Base-by-base conservation (phyloP, 352 stramenopile genomes). In the Aphanomyces invadans region DNA sequence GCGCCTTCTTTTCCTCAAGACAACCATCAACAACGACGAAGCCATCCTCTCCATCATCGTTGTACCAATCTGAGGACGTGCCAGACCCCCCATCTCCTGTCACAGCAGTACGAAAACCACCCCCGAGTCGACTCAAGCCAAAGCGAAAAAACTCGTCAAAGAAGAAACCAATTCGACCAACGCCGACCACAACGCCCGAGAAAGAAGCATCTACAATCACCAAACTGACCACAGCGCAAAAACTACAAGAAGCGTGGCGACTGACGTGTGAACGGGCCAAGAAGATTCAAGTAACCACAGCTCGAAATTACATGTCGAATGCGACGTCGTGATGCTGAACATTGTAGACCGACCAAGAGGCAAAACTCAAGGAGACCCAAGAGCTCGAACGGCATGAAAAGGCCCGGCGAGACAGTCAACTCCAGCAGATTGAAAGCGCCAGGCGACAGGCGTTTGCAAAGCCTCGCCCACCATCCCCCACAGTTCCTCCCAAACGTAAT, bases 281-380 rank as follows among this genome's bases (percentile, higher is more conserved):
- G 31, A 67, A 44, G 28, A 67, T 67, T 59, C 60, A 67, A 59
- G 60, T 67, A 44, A 46, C 12, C 26, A 1, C 21, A 7, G 23
- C 2, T 1, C 49, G 12, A 31, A 36, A 25, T 3, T 2, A n/a
- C n/a, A n/a, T n/a, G n/a, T n/a, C n/a, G n/a, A n/a, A n/a, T n/a
- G 25, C 56, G 54, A 9, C n/a, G 15, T 54, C 2, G 5, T 55
- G 26, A 57, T 42, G 19, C 19, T 23, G 1, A 21, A 2, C 15
- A 44, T 1, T 31, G 17, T 67, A 67, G 60, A 57, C 54, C 32
- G 60, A 67, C 9, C 48, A 67, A 39, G 46, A 55, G 26, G 17
- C 21, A 7, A 49, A 46, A 25, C 11, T 36, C n/a, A 67, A 67
- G 33, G 42, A 21, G 10, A 21, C 38, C 10, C 38, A 44, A 19